These are phyloP conservation scores for Furcasterigmium furcatum DNA, from an alignment of 2,329 filamentous ascomycete genomes.

Conservation along the genomic window DNA sequence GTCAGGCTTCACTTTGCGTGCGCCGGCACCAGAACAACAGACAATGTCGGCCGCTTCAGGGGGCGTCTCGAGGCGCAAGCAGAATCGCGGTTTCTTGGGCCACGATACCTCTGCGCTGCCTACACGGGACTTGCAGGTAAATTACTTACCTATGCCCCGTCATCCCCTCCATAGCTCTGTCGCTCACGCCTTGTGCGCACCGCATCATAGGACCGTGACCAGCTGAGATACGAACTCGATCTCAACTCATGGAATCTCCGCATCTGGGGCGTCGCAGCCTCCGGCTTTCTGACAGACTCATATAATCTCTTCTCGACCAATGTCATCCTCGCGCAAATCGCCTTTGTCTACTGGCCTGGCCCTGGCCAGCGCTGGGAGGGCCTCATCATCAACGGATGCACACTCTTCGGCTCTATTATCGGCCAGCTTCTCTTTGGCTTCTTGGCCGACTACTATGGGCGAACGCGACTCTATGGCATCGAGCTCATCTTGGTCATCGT, in stretches of 20 bases:
- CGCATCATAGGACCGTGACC: constrained; percentile 40
- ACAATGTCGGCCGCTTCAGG: background rate
- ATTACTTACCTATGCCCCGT: constrained; percentile 15
- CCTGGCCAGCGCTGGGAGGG: constrained; percentile 37
- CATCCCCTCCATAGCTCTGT: no score
- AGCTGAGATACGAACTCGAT: constrained; percentile 50
- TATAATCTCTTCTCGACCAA: constrained; percentile 55
- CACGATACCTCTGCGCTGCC: constrained; percentile 47
- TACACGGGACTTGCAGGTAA: constrained; percentile 43
- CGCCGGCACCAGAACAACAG: background rate
- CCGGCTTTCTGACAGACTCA: constrained; percentile 52
- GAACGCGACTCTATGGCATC: constrained; percentile 53
- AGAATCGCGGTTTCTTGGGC: constrained; percentile 48
- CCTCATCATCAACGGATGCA: constrained; percentile 49
- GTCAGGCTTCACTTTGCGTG: background rate
- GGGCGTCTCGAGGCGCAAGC: constrained; percentile 5
- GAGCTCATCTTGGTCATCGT: constrained; percentile 54
- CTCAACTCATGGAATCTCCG: constrained; percentile 52
- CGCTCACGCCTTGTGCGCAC: constrained; percentile 1
- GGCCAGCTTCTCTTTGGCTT: constrained; percentile 52
- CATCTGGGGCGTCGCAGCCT: constrained; percentile 53
- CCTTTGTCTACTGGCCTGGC: constrained; percentile 50
- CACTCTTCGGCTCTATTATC: constrained; percentile 47
- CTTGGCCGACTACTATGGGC: constrained; percentile 51
- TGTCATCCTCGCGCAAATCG: constrained; percentile 49